These are phyloP conservation scores for Nakazawaea populi DNA, from an alignment of 805 yeast genomes.

Conservation along the genomic window DNA sequence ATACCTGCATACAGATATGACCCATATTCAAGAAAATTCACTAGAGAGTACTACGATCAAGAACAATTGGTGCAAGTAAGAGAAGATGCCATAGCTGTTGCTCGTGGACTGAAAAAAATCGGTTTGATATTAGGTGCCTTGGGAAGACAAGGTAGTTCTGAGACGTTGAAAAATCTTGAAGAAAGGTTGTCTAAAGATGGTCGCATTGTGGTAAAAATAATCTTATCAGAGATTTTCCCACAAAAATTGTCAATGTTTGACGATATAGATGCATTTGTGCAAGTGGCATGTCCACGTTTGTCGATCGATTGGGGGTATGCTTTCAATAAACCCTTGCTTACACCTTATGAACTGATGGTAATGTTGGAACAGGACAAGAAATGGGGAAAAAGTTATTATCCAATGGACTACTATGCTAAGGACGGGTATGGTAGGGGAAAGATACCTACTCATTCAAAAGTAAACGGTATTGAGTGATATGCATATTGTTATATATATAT, in stretches of 20 bases:
- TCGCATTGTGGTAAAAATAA: slow-evolving; percentile 68
- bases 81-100: slow-evolving; percentile 63
- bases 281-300: slow-evolving; percentile 94
- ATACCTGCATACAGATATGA: slow-evolving; percentile 92
- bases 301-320: slow-evolving; percentile 99
- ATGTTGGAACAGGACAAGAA: slow-evolving; percentile 65
- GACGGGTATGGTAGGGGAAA: slow-evolving; percentile 92
- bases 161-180: slow-evolving; percentile 67
- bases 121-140: slow-evolving; percentile 90
- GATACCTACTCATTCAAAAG: slow-evolving; percentile 41
- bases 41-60: slow-evolving; percentile 85
- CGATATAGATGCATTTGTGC: slow-evolving; percentile 91
- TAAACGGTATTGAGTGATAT: slow-evolving; percentile 2
- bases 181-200: slow-evolving; percentile 46
- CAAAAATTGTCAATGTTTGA: slow-evolving; percentile 87
- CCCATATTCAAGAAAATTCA: slow-evolving; percentile 89
- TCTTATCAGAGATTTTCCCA: slow-evolving; percentile 90
- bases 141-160: slow-evolving; percentile 90
- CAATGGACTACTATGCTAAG: slow-evolving; percentile 91
- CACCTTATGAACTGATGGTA: slow-evolving; percentile 96
- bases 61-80: slow-evolving; percentile 72
- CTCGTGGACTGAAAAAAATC: slow-evolving; percentile 54
- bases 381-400: slow-evolving; percentile 66
- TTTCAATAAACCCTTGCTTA: slow-evolving; percentile 80
- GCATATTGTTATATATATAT: slow-evolving; percentile 3